Evolutionary conservation across 2,329 filamentous ascomycete genomes (phyloP).

Genomic region (Mariannaea elegans): DNA sequence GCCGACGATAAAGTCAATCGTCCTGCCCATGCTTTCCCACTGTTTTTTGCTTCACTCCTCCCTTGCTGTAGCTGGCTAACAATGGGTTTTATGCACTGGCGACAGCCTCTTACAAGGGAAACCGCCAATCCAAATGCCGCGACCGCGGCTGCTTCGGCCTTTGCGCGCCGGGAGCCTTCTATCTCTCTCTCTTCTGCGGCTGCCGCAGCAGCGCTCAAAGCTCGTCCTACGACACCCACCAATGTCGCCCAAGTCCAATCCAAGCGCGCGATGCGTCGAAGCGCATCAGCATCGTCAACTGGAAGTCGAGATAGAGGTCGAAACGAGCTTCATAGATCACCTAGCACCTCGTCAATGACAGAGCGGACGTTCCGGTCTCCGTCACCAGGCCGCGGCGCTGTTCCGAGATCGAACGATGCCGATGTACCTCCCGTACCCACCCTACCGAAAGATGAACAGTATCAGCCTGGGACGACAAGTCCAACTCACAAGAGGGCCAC

Average conservation of each 20-base stretch:
- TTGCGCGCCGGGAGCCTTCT: slow-evolving; percentile 73
- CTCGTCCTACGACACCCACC: slow-evolving; percentile 79
- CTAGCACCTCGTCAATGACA: slow-evolving; percentile 84
- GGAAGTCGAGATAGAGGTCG: slow-evolving; percentile 57
- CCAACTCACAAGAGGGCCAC: slow-evolving; percentile 50
- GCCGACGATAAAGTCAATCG: slow-evolving; percentile 1
- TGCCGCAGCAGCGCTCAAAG: slow-evolving; percentile 84
- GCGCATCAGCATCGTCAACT: slow-evolving; percentile 75
- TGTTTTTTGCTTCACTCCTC: slow-evolving; percentile 8
- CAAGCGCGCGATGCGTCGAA: slow-evolving; percentile 81
- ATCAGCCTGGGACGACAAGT: slow-evolving; percentile 36
- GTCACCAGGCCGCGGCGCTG: slow-evolving; percentile 63
- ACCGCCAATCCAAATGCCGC: slow-evolving; percentile 78
- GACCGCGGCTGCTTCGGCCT: slow-evolving; percentile 83
- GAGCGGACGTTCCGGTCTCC: slow-evolving; percentile 87
- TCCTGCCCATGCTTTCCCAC: neutral
- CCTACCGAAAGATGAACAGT: slow-evolving; percentile 64
- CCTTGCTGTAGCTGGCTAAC: slow-evolving; percentile 31
- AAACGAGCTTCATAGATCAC: slow-evolving; percentile 66
- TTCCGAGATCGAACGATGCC: slow-evolving; percentile 55
- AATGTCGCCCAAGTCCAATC: slow-evolving; percentile 86
- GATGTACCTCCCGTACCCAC: slow-evolving; percentile 79
- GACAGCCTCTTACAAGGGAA: slow-evolving; percentile 69
- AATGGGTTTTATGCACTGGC: slow-evolving; percentile 36
- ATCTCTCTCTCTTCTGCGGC: slow-evolving; percentile 80